These are phyloP conservation scores for Dichotomopilus funicola DNA, from an alignment of 2,329 filamentous ascomycete genomes.

Conservation along the genomic window DNA sequence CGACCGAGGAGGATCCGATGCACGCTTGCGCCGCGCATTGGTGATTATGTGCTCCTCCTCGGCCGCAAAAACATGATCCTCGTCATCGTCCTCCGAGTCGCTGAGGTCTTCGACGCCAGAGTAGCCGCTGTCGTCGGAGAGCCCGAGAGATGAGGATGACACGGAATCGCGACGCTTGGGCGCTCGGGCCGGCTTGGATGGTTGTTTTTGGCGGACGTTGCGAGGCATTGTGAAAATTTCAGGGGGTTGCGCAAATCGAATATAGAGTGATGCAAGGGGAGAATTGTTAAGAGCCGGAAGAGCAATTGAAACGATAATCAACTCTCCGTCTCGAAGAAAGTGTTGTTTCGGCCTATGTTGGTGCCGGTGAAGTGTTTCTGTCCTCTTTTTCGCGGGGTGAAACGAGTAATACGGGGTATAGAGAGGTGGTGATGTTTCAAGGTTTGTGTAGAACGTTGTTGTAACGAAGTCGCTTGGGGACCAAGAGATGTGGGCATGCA, in stretches of 20 bases:
- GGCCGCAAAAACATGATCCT: slow-evolving; percentile 68
- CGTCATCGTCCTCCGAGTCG: slow-evolving; percentile 70
- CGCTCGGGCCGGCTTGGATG: slow-evolving; percentile 38
- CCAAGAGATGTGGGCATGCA: slow-evolving; percentile 15
- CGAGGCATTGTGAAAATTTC: slow-evolving; percentile 40
- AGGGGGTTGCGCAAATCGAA: not conserved
- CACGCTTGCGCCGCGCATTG: slow-evolving; percentile 34
- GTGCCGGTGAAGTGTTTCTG: too few relatives aligned
- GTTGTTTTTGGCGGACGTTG: slow-evolving; percentile 45
- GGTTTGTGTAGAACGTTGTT: not conserved
- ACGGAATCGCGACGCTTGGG: slow-evolving; percentile 45
- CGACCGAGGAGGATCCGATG: slow-evolving; percentile 47
- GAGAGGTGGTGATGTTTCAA: not conserved
- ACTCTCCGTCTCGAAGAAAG: not conserved
- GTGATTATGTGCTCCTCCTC: slow-evolving; percentile 69
- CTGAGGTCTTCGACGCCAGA: slow-evolving; percentile 73
- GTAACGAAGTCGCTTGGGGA: slow-evolving; percentile 8
- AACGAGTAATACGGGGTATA: too few relatives aligned
- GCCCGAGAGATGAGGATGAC: slow-evolving; percentile 46
- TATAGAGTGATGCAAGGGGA: not conserved
- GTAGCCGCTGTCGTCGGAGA: slow-evolving; percentile 65
- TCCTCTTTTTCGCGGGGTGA: too few relatives aligned
- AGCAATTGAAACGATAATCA: not conserved
- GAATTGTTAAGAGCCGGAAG: not conserved
- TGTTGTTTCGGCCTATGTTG: not conserved